phyloP scores from a whole-genome alignment of 2,329 filamentous ascomycete species.

The Waltergamsia citrina region DNA sequence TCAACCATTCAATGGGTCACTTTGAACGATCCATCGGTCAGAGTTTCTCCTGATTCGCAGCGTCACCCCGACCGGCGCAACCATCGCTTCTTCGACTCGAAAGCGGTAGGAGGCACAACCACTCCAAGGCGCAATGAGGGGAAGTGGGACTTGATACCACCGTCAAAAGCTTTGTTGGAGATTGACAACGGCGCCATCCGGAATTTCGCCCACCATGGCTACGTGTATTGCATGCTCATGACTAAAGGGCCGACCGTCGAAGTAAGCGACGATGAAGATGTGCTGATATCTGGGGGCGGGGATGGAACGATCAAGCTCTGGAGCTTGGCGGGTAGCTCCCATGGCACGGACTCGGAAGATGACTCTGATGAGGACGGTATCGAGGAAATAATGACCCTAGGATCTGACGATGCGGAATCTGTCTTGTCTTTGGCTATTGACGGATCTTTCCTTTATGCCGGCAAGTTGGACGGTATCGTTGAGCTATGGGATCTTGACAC shows the following conservation, averaged over 20 bases:
- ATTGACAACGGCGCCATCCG: slow-evolving; percentile 72
- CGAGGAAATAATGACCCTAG: slow-evolving; percentile 57
- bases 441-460: slow-evolving; percentile 86
- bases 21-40: slow-evolving; percentile 52
- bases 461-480: slow-evolving; percentile 76
- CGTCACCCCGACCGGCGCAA: slow-evolving; percentile 68
- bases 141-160: slow-evolving; percentile 43
- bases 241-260: slow-evolving; percentile 59
- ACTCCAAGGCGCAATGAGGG: slow-evolving; percentile 64
- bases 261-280: slow-evolving; percentile 64
- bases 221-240: slow-evolving; percentile 93
- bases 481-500: slow-evolving; percentile 98
- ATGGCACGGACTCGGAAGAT: slow-evolving; percentile 3
- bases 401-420: slow-evolving; percentile 51
- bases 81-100: slow-evolving; percentile 89
- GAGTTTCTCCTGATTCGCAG: slow-evolving; percentile 51
- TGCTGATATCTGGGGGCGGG: slow-evolving; percentile 83
- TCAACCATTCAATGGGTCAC: slow-evolving; percentile 91
- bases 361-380: slow-evolving; percentile 46
- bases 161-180: slow-evolving; percentile 54
- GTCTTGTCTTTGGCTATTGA: slow-evolving; percentile 76
- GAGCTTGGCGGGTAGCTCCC: slow-evolving; percentile 41
- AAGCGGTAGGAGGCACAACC: slow-evolving; percentile 70
- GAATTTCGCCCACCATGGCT: slow-evolving; percentile 90
- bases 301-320: slow-evolving; percentile 95